phyloP scores from a whole-genome alignment of 768 basidiomycete genomes.

The Boletus sp. region DNA sequence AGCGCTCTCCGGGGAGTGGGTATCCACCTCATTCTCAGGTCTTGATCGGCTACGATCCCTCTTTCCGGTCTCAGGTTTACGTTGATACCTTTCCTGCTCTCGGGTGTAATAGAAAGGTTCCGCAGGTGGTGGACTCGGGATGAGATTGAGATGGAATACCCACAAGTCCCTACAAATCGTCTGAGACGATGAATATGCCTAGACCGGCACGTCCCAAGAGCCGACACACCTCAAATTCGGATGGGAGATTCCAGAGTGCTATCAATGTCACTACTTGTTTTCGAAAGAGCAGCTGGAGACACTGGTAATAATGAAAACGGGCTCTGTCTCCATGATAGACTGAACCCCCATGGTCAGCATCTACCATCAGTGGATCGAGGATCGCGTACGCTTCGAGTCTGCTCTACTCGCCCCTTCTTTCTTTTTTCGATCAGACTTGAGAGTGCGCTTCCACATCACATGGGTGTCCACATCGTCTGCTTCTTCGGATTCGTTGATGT shows the following conservation, averaged over 20 bases:
- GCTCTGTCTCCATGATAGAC: constrained; percentile 84
- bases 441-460: constrained; percentile 59
- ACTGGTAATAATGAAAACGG: constrained; percentile 79
- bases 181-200: constrained; percentile 37
- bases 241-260: constrained; percentile 66
- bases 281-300: constrained; percentile 77
- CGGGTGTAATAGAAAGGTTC: constrained; percentile 57
- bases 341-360: constrained; percentile 30
- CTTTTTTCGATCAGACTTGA: constrained; percentile 58
- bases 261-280: constrained; percentile 68
- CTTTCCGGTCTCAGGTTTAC: constrained; percentile 4
- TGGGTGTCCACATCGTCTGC: constrained; percentile 63
- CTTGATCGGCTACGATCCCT: constrained; percentile 1
- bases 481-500: constrained; percentile 77
- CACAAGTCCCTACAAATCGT: constrained; percentile 77
- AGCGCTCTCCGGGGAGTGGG: constrained; percentile 7
- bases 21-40: constrained; percentile 19
- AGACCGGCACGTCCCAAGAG: neutral
- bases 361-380: neutral
- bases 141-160: constrained; percentile 66
- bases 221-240: constrained; percentile 70
- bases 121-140: constrained; percentile 57
- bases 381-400: constrained; percentile 56
- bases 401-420: constrained; percentile 49
- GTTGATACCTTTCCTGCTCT: constrained; percentile 31